Base-by-base conservation (phyloP, 441 rosid genomes). In the Gossypium lobatum region DNA sequence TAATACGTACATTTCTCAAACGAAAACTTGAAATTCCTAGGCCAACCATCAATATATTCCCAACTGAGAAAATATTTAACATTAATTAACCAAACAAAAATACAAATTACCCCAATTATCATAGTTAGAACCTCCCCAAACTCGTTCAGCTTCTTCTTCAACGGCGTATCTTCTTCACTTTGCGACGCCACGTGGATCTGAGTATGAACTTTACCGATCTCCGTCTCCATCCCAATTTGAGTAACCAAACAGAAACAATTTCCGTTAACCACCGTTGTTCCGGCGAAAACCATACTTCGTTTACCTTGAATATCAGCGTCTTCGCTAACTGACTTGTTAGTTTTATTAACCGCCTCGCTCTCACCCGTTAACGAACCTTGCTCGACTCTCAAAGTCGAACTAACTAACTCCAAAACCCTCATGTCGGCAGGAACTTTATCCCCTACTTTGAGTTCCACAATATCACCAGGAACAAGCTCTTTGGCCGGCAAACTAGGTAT, bases 291-390 rank as follows among this genome's bases (percentile, higher is more conserved):
- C 80, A 85, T 80, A 53, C 78, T 79, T 16, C 66, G 74, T 71
- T 85, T 85, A 6, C 79, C 85, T 69, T 79, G 85, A 64, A 85
- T 77, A 76, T 85, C 88, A 2, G 81, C 55, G 23, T 80, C 85
- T 17, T 62, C 69, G 0, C 64, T 7, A 21, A 80, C 73, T 0
- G 50, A 18, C 61, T 81, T 76, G 52, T 54, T 79, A 8, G 79
- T 77, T 79, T 83, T 83, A 42, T 82, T 82, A 53, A 85, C 85
- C 0, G 88, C 84, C 77, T 80, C 84, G 26, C 84, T 77, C 75
- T 85, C 88, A 64, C 88, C 88, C 0, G 88, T 85, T 62, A 85
- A 42, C 6, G 88, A 85, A 2, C 85, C 84, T 73, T 85, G 85
- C 65, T 85, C 88, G 37, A 80, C 46, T 54, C 88, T 75, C 63